phyloP scores from a whole-genome alignment of 495 filamentous ascomycete species.

The Tuber umbilicatum region DNA sequence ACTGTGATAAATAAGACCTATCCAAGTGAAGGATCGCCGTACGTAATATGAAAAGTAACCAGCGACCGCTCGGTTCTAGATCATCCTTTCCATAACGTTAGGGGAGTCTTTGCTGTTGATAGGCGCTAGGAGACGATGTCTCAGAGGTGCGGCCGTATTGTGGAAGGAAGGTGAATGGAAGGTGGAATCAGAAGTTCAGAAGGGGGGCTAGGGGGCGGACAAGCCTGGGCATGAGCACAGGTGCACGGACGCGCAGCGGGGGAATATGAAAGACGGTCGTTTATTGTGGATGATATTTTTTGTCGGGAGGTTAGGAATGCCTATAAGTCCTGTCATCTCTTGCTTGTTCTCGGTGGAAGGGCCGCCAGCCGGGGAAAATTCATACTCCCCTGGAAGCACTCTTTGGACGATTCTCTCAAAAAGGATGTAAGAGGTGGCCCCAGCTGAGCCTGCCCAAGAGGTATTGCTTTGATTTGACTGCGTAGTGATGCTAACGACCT shows the following conservation, averaged over 20 bases:
- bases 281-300: background rate
- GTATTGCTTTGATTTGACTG: background rate
- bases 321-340: background rate
- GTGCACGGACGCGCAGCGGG: no score
- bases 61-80: background rate
- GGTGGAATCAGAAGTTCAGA: background rate
- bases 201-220: background rate
- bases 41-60: background rate
- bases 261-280: background rate
- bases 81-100: background rate
- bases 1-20: background rate
- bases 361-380: background rate
- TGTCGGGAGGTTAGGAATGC: background rate
- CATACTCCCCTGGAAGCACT: background rate
- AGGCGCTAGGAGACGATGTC: background rate
- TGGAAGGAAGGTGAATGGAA: background rate
- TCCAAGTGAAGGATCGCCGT: no score
- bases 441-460: background rate
- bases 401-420: background rate
- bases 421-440: no score
- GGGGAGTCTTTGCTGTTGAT: no score
- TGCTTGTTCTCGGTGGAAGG: background rate
- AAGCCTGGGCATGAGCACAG: background rate
- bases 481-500: background rate
- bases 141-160: no score